Percentiles rank a stretch among this genome's conserved stretches.
These are phyloP conservation scores for Trichophyton rubrum DNA, from an alignment of 2,329 filamentous ascomycete genomes.

Conservation along the genomic window DNA sequence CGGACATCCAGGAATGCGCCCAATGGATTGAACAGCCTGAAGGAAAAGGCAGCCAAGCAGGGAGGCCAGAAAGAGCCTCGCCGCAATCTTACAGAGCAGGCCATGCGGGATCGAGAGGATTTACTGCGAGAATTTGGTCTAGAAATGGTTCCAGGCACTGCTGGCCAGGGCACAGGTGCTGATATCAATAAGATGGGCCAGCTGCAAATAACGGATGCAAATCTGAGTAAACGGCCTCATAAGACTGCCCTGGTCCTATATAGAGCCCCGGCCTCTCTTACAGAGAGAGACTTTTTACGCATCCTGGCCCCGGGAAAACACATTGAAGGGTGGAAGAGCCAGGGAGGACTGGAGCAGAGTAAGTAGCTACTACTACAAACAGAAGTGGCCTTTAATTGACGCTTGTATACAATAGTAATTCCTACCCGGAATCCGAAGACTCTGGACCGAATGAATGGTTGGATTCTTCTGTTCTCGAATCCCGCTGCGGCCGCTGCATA, in stretches of 20 bases:
- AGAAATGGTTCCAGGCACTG: conserved; percentile 12
- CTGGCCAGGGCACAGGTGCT: conserved; percentile 8
- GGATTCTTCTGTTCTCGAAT: conserved; percentile 15
- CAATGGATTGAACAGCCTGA: background rate
- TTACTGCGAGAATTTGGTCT: conserved; percentile 14
- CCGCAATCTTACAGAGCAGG: background rate
- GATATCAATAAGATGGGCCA: conserved; percentile 10
- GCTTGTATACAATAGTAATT: conserved; percentile 12
- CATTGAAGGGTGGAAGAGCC: conserved; percentile 10
- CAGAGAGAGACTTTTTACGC: conserved; percentile 14
- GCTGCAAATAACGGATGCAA: conserved; percentile 10
- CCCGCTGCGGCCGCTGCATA: conserved; percentile 15
- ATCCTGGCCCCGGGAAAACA: conserved; percentile 11
- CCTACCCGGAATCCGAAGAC: conserved; percentile 13
- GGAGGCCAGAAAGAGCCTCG: background rate
- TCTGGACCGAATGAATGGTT: conserved; percentile 12
- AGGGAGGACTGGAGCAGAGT: conserved; percentile 14
- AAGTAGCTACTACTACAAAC: background rate
- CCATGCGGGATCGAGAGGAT: background rate
- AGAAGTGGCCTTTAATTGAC: background rate
- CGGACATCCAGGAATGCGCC: background rate
- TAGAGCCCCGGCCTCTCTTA: conserved; percentile 12
- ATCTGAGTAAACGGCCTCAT: conserved; percentile 11
- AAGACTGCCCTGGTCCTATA: conserved; percentile 15
- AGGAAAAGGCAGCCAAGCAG: background rate